Percentiles rank a stretch among this genome's conserved stretches.
Evolutionary conservation across 2,329 filamentous ascomycete genomes (phyloP).

Genomic region (Diaporthe batatas): DNA sequence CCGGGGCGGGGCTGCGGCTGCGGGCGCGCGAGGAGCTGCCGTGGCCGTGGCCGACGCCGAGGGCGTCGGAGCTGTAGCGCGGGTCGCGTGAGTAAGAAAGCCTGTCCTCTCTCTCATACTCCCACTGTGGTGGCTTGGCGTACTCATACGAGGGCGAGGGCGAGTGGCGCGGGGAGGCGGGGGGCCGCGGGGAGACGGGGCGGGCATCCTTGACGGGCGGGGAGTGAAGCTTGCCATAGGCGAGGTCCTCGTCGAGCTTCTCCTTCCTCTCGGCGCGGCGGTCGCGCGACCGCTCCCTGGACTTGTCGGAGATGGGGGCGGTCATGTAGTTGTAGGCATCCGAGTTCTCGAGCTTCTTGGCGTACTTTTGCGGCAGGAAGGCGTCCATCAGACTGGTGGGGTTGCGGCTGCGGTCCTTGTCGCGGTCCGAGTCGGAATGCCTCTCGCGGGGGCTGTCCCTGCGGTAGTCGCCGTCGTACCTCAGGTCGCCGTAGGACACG

Average conservation of each 20-base stretch:
- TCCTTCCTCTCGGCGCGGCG: slow-evolving; percentile 46
- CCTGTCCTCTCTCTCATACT: slow-evolving; percentile 54
- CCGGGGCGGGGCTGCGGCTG: slow-evolving; percentile 43
- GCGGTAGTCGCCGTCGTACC: slow-evolving; percentile 47
- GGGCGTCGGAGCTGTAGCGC: slow-evolving; percentile 37
- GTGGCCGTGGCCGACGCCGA: slow-evolving; percentile 38
- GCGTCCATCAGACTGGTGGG: slow-evolving; percentile 48
- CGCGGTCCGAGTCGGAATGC: slow-evolving; percentile 51
- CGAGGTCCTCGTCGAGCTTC: slow-evolving; percentile 58
- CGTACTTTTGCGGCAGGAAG: slow-evolving; percentile 64
- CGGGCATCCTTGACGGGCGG: slow-evolving; percentile 41
- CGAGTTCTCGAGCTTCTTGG: slow-evolving; percentile 49
- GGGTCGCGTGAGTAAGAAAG: slow-evolving; percentile 49
- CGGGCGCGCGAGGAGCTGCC: slow-evolving; percentile 45
- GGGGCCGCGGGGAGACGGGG: slow-evolving; percentile 46
- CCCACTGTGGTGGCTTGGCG: slow-evolving; percentile 53
- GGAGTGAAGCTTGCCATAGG: slow-evolving; percentile 58
- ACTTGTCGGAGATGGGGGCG: slow-evolving; percentile 47
- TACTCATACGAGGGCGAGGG: slow-evolving; percentile 46
- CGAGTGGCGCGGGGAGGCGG: slow-evolving; percentile 46
- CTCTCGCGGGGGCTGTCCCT: slow-evolving; percentile 47
- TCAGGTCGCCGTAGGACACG: slow-evolving; percentile 40
- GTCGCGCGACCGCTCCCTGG: slow-evolving; percentile 47
- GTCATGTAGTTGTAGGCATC: slow-evolving; percentile 45
- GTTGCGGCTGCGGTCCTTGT: slow-evolving; percentile 43